These are phyloP conservation scores for Bryopsis sp. DNA, from an alignment of 139 green algal genomes.

Conservation along the genomic window DNA sequence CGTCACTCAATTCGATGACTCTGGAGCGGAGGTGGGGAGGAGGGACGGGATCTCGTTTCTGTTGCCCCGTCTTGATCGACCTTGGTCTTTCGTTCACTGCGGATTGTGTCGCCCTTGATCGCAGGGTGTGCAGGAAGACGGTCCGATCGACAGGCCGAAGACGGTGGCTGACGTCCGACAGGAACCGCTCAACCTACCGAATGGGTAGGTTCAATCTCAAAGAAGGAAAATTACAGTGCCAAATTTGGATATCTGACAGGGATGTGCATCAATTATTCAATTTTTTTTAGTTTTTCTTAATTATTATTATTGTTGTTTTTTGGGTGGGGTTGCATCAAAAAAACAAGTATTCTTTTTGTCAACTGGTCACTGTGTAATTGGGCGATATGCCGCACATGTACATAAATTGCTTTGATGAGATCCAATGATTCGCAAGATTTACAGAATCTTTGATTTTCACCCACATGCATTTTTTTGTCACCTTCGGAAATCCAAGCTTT, in stretches of 20 bases:
- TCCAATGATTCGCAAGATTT: neutral
- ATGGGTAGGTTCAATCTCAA: neutral
- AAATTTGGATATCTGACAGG: neutral
- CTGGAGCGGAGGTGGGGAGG: neutral
- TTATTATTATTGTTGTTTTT: neutral
- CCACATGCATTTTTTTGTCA: constrained; percentile 9
- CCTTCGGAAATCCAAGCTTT: neutral
- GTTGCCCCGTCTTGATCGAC: neutral
- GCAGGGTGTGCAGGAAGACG: constrained; percentile 47
- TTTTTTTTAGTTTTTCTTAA: neutral
- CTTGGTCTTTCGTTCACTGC: too few species aligned
- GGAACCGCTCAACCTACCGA: constrained; percentile 75
- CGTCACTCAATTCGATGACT: constrained; percentile 13
- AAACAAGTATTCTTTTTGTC: neutral
- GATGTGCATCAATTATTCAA: neutral
- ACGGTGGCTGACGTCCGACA: constrained; percentile 62
- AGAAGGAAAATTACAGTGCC: too few species aligned
- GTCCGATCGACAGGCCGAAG: constrained; percentile 77
- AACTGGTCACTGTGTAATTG: neutral
- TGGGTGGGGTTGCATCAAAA: neutral
- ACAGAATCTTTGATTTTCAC: neutral
- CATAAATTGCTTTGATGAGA: neutral
- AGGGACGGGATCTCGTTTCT: neutral
- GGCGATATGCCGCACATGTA: neutral
- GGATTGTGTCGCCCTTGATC: too few species aligned